These are phyloP conservation scores for Lodderomyces beijingensis DNA, from an alignment of 1,139 yeast genomes.

Conservation along the genomic window DNA sequence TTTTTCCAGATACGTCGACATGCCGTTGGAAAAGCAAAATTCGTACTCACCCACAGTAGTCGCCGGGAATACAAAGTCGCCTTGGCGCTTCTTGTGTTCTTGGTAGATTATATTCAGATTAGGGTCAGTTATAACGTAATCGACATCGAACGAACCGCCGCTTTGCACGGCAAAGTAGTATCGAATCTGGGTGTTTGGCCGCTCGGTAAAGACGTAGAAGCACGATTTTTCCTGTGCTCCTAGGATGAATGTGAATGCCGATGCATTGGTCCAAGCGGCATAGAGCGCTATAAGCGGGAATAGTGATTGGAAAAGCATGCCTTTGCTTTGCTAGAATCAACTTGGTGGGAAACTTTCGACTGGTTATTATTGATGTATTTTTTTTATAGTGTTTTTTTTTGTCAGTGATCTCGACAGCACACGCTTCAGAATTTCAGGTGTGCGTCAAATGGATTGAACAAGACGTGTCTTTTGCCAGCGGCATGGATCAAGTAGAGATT, in stretches of 20 bases:
- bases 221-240: constrained; percentile 80
- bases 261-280: constrained; percentile 34
- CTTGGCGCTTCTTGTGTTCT: constrained; percentile 73
- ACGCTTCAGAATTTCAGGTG: too few species aligned
- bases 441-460: too few species aligned
- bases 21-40: constrained; percentile 83
- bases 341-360: too few species aligned
- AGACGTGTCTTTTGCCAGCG: too few species aligned
- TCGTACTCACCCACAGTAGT: constrained; percentile 78
- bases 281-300: constrained; percentile 20
- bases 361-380: too few species aligned
- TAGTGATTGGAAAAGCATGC: constrained; percentile 16
- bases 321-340: too few species aligned
- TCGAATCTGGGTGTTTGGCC: constrained; percentile 60
- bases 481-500: too few species aligned
- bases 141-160: constrained; percentile 85
- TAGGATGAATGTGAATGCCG: constrained; percentile 71
- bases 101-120: constrained; percentile 51
- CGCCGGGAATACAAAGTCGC: constrained; percentile 76
- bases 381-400: too few species aligned
- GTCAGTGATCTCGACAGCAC: too few species aligned
- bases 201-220: constrained; percentile 68
- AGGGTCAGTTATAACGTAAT: constrained; percentile 72
- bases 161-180: constrained; percentile 91
- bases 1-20: constrained; percentile 85